Conservation (phyloP, 2,329 filamentous ascomycete species). For the Karstenula rhodostoma region DNA sequence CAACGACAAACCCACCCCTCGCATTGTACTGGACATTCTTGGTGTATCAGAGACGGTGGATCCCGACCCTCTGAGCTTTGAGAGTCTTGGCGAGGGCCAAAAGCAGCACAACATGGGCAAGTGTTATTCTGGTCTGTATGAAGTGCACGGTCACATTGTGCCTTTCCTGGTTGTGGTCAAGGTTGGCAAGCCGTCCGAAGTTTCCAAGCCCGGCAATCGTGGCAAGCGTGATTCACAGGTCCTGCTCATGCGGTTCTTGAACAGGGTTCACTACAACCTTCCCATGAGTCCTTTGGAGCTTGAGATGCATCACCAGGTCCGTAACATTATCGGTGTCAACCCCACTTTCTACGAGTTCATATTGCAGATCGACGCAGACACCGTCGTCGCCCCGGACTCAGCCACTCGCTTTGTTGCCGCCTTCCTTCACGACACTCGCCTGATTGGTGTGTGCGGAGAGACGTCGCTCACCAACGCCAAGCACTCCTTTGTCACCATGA, state of each 20-base stretch:
- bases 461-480: constrained; percentile 93
- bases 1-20: constrained; percentile 93
- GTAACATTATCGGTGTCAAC: constrained; percentile 98
- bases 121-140: constrained; percentile 95
- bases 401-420: constrained; percentile 90
- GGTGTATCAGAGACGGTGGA: constrained; percentile 94
- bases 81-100: constrained; percentile 91
- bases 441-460: constrained; percentile 96
- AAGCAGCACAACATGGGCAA: constrained; percentile 99
- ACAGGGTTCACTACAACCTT: constrained; percentile 97
- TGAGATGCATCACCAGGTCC: constrained; percentile 98
- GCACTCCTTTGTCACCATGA: constrained; percentile 95
- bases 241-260: constrained; percentile 98
- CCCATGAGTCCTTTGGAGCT: constrained; percentile 96
- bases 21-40: constrained; percentile 95
- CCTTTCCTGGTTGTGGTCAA: constrained; percentile 98
- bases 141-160: constrained; percentile 97
- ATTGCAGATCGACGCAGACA: constrained; percentile 96
- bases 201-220: constrained; percentile 82
- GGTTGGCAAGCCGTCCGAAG: constrained; percentile 84
- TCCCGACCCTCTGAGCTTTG: constrained; percentile 94
- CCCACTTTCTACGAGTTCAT: constrained; percentile 98
- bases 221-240: constrained; percentile 99
- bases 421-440: constrained; percentile 88
- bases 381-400: constrained; percentile 87